phyloP scores from a whole-genome alignment of 2,329 filamentous ascomycete species.

The Phaeosphaeria sp. region DNA sequence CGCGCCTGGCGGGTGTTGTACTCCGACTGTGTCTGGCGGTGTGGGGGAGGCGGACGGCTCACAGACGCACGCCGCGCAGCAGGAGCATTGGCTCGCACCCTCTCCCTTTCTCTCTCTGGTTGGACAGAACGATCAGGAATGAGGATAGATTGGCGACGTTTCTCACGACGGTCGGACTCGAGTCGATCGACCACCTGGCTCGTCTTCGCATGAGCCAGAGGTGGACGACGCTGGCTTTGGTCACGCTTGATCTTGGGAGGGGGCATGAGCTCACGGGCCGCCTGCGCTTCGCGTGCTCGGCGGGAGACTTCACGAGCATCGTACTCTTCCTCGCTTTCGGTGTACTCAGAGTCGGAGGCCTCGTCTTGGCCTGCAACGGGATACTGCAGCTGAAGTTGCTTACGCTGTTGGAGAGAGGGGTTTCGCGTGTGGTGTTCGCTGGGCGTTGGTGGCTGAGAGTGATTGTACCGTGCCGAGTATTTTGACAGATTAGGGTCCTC shows the following conservation, averaged over 20 bases:
- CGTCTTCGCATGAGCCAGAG: constrained; percentile 33
- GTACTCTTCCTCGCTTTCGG: constrained; percentile 21
- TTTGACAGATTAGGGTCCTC: constrained; percentile 23
- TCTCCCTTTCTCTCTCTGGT: constrained; percentile 20
- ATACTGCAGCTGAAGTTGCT: not conserved
- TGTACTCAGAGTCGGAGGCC: constrained; percentile 21
- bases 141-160: constrained; percentile 24
- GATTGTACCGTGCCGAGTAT: constrained; percentile 37
- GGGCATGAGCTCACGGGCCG: constrained; percentile 30
- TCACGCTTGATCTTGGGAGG: constrained; percentile 24
- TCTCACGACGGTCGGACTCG: not conserved
- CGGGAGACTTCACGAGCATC: constrained; percentile 12
- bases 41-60: constrained; percentile 43
- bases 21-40: constrained; percentile 41
- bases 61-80: constrained; percentile 26
- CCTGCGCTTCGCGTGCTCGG: constrained; percentile 7
- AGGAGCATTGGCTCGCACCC: constrained; percentile 22
- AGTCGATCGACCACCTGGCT: constrained; percentile 22
- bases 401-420: not conserved
- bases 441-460: constrained; percentile 13
- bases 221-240: constrained; percentile 27
- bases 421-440: not conserved
- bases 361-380: constrained; percentile 18
- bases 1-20: constrained; percentile 31
- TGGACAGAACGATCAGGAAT: constrained; percentile 16